Percentiles rank a stretch among this genome's conserved stretches.
phyloP scores from a whole-genome alignment of 306 rosid genomes.

The Prunus fruticosa region DNA sequence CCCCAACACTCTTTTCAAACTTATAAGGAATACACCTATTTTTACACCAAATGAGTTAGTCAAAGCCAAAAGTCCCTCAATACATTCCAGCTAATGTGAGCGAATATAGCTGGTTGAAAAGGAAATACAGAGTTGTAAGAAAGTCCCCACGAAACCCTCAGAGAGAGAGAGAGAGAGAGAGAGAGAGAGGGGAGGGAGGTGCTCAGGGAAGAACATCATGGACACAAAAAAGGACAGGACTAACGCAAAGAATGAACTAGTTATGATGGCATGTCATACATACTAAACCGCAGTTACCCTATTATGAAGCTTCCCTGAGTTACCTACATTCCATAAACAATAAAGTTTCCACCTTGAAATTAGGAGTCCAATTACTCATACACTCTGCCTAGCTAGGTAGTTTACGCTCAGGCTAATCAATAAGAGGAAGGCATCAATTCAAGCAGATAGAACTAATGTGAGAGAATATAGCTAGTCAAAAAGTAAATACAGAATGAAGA shows the following conservation, averaged over 20 bases:
- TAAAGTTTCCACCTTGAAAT: background rate
- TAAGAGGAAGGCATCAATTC: background rate
- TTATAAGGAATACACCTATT: constrained; percentile 37
- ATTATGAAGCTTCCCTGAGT: background rate
- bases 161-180: background rate
- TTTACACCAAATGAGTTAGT: constrained; percentile 2
- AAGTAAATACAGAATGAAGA: background rate
- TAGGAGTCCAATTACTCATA: background rate
- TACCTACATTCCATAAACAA: background rate
- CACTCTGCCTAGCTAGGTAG: background rate
- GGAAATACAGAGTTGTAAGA: background rate
- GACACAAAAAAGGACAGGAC: background rate
- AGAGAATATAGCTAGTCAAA: background rate
- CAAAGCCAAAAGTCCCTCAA: constrained; percentile 1
- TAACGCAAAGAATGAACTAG: background rate
- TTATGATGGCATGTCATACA: background rate
- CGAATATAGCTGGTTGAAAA: background rate
- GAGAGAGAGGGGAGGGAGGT: background rate
- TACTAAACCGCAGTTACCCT: background rate
- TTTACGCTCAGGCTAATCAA: background rate
- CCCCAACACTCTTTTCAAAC: constrained; percentile 13
- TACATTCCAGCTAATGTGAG: background rate
- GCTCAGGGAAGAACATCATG: constrained; percentile 3
- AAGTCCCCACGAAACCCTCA: background rate
- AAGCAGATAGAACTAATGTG: background rate